Evolutionary conservation across 768 basidiomycete genomes (phyloP), one percentile per base, ranked within the genome.

Genomic region (Lepiota subincarnata): DNA sequence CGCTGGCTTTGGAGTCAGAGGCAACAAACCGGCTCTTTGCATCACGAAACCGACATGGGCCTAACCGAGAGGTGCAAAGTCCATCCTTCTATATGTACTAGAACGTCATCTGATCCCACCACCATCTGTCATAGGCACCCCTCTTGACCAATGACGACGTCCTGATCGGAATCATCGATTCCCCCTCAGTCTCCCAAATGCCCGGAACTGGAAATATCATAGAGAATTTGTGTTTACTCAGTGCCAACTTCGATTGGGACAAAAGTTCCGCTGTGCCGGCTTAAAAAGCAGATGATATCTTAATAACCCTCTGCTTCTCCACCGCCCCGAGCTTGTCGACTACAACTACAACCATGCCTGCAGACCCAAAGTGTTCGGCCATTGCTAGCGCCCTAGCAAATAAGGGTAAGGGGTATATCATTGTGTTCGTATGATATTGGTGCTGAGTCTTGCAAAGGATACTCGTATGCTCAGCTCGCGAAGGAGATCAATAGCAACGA

Each of bases 331-430:
- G 46, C 51, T n/a, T 16, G 20, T n/a, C 16, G 10, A 31, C 4
- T 31, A 48, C 55, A 24, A 55, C 48, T 24, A 47, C 52, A 56
- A 66, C 54, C 52, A 83, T 79, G 77, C 68, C 78, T 44, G 70
- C 78, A 50, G 71, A 75, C 68, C 78, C 78, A 8, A 77, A 75
- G 63, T 88, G 87, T 68, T 59, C 74, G 59, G 84, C 84, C 43
- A 71, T 89, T 60, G 71, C 70, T 58, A 69, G 68, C 24, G 85
- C 84, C 11, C 73, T 80, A 70, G 48, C 60, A 1, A 69, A 62
- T 60, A 70, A 74, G 57, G 80, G 86, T 86, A 53, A n/a, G 67
- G 56, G 5, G 14, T 44, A 10, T 11, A 12, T 28, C 19, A 34
- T 16, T 35, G 38, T 40, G 36, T 19, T 18, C 56, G 24, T 16